Conservation (phyloP, 306 rosid genomes). For the Corylus avellana region DNA sequence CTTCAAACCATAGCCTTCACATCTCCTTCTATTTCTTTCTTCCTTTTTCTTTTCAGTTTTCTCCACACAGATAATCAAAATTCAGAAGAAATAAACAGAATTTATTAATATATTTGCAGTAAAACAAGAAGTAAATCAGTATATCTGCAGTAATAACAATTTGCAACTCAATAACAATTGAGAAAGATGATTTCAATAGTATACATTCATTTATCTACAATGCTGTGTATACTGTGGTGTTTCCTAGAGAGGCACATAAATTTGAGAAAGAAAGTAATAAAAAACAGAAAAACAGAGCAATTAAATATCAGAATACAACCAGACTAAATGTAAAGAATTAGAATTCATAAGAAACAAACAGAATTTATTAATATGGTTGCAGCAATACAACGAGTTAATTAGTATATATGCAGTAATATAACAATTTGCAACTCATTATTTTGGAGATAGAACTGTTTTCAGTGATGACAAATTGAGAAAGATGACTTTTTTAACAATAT, state of each 20-base stretch:
- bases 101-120: not conserved
- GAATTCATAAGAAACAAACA: slow-evolving; percentile 16
- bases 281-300: slow-evolving; percentile 6
- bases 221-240: slow-evolving; percentile 4
- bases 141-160: not conserved
- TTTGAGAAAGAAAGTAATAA: not conserved
- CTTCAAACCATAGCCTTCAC: not conserved
- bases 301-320: slow-evolving; percentile 68
- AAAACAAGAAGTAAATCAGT: not conserved
- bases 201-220: not conserved
- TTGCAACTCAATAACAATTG: not conserved
- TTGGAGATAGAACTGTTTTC: not conserved
- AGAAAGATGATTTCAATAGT: not conserved
- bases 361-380: too few relatives aligned
- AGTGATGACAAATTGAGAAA: not conserved
- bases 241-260: not conserved
- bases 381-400: too few relatives aligned
- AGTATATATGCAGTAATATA: too few relatives aligned
- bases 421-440: not conserved
- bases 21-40: not conserved
- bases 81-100: not conserved
- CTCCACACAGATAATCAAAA: not conserved
- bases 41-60: not conserved
- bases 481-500: not conserved
- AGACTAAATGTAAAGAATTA: slow-evolving; percentile 64